These are phyloP conservation scores for Cicer cuneatum DNA, from an alignment of 306 rosid genomes.

Conservation along the genomic window DNA sequence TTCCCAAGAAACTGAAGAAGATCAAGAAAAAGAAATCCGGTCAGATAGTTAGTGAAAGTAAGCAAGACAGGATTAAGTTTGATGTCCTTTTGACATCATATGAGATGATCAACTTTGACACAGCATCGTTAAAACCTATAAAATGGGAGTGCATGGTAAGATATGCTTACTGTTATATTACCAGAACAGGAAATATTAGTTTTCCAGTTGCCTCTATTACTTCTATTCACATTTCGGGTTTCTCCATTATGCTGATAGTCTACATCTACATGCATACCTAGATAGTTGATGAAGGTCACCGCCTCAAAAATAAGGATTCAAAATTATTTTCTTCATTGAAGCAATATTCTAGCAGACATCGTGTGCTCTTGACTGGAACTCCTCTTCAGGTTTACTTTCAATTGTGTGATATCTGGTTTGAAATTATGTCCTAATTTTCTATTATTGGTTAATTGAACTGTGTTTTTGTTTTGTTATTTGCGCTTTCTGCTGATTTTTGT, in stretches of 20 bases:
- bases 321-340: slow-evolving; percentile 91
- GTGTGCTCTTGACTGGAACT: slow-evolving; percentile 96
- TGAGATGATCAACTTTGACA: slow-evolving; percentile 95
- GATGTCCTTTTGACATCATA: slow-evolving; percentile 96
- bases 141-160: slow-evolving; percentile 95
- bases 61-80: slow-evolving; percentile 96
- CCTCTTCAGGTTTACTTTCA: slow-evolving; percentile 88
- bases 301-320: slow-evolving; percentile 97
- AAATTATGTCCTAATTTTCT: slow-evolving; percentile 18
- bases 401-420: slow-evolving; percentile 36
- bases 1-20: slow-evolving; percentile 85
- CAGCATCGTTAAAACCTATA: slow-evolving; percentile 76
- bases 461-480: slow-evolving; percentile 7
- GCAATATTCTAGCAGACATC: slow-evolving; percentile 83
- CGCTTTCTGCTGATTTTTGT: slow-evolving; percentile 16
- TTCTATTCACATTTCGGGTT: slow-evolving; percentile 38
- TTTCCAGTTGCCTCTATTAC: slow-evolving; percentile 21
- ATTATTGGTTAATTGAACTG: slow-evolving; percentile 15
- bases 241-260: slow-evolving; percentile 42
- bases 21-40: slow-evolving; percentile 89
- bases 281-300: slow-evolving; percentile 99
- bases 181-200: slow-evolving; percentile 22
- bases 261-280: slow-evolving; percentile 46
- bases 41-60: slow-evolving; percentile 70
- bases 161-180: slow-evolving; percentile 21